Conservation (phyloP, 768 basidiomycete species). For the Neoboletus magnificus region DNA sequence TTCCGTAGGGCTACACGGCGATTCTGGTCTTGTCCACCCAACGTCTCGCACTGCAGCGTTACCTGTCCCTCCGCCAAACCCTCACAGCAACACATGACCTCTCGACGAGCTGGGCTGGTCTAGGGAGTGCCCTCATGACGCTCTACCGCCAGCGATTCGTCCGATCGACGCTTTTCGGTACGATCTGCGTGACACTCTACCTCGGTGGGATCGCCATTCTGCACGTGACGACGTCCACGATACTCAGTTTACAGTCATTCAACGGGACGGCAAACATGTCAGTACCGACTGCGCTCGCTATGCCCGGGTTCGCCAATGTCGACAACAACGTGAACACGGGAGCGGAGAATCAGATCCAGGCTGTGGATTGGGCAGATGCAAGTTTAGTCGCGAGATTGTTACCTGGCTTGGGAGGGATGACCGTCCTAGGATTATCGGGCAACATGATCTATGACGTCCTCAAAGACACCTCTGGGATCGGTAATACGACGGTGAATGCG, state of each 20-base stretch:
- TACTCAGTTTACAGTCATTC: constrained; percentile 8
- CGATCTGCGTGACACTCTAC: not conserved
- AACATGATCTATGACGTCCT: not conserved
- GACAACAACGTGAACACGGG: too few species aligned
- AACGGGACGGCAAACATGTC: not conserved
- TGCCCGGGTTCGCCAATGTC: too few species aligned
- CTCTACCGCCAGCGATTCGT: too few species aligned
- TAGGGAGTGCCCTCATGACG: not conserved
- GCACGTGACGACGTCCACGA: constrained; percentile 9
- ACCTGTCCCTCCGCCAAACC: not conserved
- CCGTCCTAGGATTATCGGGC: not conserved
- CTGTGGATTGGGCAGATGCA: not conserved
- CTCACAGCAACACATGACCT: not conserved
- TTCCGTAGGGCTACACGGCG: not conserved
- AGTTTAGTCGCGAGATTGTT: not conserved
- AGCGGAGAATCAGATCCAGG: not conserved
- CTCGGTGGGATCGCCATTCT: constrained; percentile 9
- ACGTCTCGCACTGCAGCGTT: not conserved
- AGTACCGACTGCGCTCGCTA: not conserved
- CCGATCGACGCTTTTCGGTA: too few species aligned
- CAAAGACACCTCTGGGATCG: not conserved
- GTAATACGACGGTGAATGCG: not conserved
- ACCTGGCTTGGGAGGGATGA: not conserved
- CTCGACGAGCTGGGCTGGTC: not conserved
- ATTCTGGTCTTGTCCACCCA: not conserved